These are phyloP conservation scores for Polytrichum commune DNA, from an alignment of 225 moss, liverwort and hornwort genomes.

Conservation along the genomic window DNA sequence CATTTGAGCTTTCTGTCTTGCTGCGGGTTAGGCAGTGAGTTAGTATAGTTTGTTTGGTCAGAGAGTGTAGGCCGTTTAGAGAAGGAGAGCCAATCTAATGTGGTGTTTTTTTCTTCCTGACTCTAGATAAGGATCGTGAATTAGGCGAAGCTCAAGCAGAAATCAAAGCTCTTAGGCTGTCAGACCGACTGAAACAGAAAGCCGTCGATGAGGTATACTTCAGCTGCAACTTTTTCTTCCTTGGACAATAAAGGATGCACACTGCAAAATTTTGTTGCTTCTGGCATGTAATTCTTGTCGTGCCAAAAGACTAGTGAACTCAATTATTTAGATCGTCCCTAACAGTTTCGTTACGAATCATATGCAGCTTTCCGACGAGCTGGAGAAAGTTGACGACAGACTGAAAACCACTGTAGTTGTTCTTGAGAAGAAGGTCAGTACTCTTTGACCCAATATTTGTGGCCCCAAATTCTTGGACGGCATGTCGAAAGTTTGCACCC, in stretches of 20 bases:
- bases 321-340: too few species aligned
- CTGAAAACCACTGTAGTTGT: conserved; percentile 36
- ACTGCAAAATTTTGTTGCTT: neutral
- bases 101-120: conserved; percentile 9
- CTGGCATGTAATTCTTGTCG: too few species aligned
- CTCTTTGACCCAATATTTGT: neutral
- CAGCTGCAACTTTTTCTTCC: neutral
- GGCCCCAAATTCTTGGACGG: neutral
- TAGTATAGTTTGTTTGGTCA: neutral
- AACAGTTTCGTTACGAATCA: neutral
- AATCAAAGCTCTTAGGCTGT: conserved; percentile 61
- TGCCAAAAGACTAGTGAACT: neutral
- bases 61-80: conserved; percentile 9
- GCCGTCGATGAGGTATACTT: conserved; percentile 56
- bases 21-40: neutral
- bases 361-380: conserved; percentile 63
- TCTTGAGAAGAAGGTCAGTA: conserved; percentile 58
- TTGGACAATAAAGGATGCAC: conserved; percentile 5
- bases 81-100: conserved; percentile 17
- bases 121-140: conserved; percentile 57
- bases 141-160: conserved; percentile 60
- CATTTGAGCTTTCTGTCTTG: neutral
- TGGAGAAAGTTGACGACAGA: conserved; percentile 56
- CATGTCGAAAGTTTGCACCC: neutral
- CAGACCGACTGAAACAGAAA: conserved; percentile 58